Base-by-base conservation (phyloP, 257 asterid species). In the Henckelia pumila region DNA sequence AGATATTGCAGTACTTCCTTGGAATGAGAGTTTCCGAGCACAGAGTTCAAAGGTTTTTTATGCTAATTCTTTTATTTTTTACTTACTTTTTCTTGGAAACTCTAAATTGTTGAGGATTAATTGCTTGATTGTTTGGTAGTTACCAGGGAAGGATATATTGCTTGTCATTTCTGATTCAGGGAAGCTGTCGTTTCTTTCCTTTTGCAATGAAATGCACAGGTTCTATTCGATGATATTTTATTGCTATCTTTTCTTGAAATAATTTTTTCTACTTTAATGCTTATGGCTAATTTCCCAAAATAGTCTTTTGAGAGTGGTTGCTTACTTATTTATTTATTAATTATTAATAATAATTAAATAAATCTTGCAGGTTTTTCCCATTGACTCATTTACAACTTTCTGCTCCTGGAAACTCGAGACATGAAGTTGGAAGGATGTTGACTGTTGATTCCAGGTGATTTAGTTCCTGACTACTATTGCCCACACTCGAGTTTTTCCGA, bases 141-240 rank as follows among this genome's bases (percentile, higher is more conserved):
- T 82, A 63, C 69, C 4, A 57, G 95, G 86, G 71, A 88, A 83
- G 80, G 99, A 88, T 68, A 75, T 88, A 75, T 76, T 93, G 73
- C 84, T 91, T 26, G 86, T 87, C 71, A 69, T 86, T 72, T 93
- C 99, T n/a, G 99, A 93, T 88, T 93, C 97, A 5, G 97, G 99
- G 70, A 91, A 88, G 89, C 86, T 93, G 57, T 90, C 99, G 29
- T 87, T 93, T 80, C 95, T 93, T 66, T 40, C 85, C 53, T 93
- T 90, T 77, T 81, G 89, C 89, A 85, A 79, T 74, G 97, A 86
- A 84, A 83, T 93, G 96, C 95, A 86, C 89, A 91, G 99, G 99
- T 93, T 74, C 67, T 66, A 40, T 58, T 50, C 73, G 50, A 64
- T 14, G 25, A 67, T 56, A 30, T 33, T 35, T 49, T 53, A 33